A percentile compares a stretch with the other conserved stretches of the same genome.
Conservation (phyloP, 177 flowering plant species). For the Vitis hybrid region DNA sequence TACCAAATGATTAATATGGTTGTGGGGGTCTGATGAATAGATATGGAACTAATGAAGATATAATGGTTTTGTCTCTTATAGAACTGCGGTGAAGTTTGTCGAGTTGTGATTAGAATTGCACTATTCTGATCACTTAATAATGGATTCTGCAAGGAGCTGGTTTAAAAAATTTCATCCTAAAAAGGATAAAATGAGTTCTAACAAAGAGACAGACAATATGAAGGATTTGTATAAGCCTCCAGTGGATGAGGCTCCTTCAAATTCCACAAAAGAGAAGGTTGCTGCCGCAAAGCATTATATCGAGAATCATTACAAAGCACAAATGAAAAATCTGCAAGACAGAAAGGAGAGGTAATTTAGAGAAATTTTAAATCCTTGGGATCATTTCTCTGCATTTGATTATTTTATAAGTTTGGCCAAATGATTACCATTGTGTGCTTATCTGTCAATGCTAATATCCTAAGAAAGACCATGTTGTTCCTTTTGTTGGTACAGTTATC, state of each 20-base stretch:
- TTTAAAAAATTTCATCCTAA: slow-evolving; percentile 43
- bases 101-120: not conserved
- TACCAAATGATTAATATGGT: not conserved
- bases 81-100: slow-evolving; percentile 1
- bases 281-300: slow-evolving; percentile 58
- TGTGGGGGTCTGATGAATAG: not conserved
- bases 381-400: not conserved
- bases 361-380: not conserved
- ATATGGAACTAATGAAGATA: not conserved
- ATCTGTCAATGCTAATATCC: no score
- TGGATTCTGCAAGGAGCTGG: slow-evolving; percentile 59
- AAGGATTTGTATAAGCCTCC: slow-evolving; percentile 29
- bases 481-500: no score
- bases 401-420: not conserved
- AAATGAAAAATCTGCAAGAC: slow-evolving; percentile 55
- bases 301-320: slow-evolving; percentile 56
- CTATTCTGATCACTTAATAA: slow-evolving; percentile 4
- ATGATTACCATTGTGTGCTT: no score
- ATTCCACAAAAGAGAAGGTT: slow-evolving; percentile 45
- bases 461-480: no score
- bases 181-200: slow-evolving; percentile 23
- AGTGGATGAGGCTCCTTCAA: slow-evolving; percentile 42
- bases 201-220: slow-evolving; percentile 28
- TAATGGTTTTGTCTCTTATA: slow-evolving; percentile 1
- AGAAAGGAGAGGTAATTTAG: slow-evolving; percentile 49